These are phyloP conservation scores for Cynara cardunculus DNA, from an alignment of 129 eudicot genomes.

Conservation along the genomic window DNA sequence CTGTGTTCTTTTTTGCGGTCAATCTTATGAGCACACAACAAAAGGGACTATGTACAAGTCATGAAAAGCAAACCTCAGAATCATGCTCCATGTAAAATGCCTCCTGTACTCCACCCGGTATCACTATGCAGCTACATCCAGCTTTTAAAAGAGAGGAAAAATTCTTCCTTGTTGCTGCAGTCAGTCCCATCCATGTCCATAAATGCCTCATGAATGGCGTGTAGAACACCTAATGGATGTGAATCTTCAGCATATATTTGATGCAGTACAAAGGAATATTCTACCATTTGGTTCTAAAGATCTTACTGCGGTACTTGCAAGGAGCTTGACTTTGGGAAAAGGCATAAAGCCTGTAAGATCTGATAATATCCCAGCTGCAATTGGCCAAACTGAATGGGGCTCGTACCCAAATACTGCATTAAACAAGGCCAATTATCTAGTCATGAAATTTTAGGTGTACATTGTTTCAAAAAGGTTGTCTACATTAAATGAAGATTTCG, in stretches of 20 bases:
- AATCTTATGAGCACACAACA: background rate
- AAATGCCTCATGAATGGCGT: constrained; percentile 70
- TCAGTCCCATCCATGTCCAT: constrained; percentile 75
- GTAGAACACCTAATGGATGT: constrained; percentile 51
- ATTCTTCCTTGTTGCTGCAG: constrained; percentile 58
- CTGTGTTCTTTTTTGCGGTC: background rate
- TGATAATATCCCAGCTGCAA: constrained; percentile 66
- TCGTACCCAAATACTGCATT: constrained; percentile 85
- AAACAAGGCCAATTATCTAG: background rate
- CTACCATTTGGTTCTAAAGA: background rate
- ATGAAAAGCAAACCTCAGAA: constrained; percentile 50
- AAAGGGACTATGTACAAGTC: background rate
- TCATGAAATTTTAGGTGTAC: background rate
- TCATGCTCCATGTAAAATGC: constrained; percentile 55
- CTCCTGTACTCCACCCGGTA: constrained; percentile 84
- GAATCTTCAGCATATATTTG: background rate
- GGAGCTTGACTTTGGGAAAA: constrained; percentile 62
- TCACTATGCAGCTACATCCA: constrained; percentile 71
- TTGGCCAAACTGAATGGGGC: constrained; percentile 97
- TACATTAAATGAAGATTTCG: background rate
- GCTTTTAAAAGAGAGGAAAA: constrained; percentile 44
- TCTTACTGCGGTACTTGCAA: constrained; percentile 90
- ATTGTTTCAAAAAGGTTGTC: background rate
- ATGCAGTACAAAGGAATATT: background rate
- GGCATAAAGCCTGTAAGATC: constrained; percentile 84